phyloP scores from a whole-genome alignment of 1,139 yeast genomes.

The Candida pseudocylindracea region DNA sequence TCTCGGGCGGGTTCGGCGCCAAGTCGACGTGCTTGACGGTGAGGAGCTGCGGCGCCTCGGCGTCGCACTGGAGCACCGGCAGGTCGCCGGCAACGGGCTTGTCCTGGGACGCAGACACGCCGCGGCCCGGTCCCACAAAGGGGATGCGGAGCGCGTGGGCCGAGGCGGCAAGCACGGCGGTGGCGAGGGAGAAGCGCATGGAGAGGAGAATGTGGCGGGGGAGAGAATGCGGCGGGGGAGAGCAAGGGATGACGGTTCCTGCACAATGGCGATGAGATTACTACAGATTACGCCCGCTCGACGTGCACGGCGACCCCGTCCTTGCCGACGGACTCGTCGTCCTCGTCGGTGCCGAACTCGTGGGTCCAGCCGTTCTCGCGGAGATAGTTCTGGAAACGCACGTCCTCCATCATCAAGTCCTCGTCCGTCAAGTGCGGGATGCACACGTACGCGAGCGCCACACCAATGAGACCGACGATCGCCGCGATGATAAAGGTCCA shows the following conservation, averaged over 20 bases:
- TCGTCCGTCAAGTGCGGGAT: slow-evolving; percentile 48
- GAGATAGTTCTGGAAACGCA: slow-evolving; percentile 36
- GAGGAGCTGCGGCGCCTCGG: slow-evolving; percentile 35
- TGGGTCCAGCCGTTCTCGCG: slow-evolving; percentile 49
- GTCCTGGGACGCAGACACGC: no score
- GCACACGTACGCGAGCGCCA: slow-evolving; percentile 32
- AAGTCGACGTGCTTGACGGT: slow-evolving; percentile 35
- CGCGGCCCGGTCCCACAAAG: no score
- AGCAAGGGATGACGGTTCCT: no score
- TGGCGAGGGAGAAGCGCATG: no score
- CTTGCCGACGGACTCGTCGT: neutral
- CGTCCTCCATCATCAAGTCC: slow-evolving; percentile 46
- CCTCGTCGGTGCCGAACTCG: slow-evolving; percentile 17
- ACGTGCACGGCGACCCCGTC: no score
- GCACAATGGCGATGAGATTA: no score
- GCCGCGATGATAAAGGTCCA: slow-evolving; percentile 35
- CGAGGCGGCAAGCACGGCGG: no score
- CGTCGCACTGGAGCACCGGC: slow-evolving; percentile 62
- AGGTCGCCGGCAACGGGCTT: slow-evolving; percentile 75
- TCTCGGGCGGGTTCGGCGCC: slow-evolving; percentile 70
- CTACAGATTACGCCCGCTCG: no score
- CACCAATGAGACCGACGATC: slow-evolving; percentile 39
- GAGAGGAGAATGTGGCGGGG: no score
- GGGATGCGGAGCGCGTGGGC: no score
- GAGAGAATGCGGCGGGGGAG: no score